phyloP scores from a whole-genome alignment of 2,329 filamentous ascomycete genomes.

The Colletotrichum scovillei region DNA sequence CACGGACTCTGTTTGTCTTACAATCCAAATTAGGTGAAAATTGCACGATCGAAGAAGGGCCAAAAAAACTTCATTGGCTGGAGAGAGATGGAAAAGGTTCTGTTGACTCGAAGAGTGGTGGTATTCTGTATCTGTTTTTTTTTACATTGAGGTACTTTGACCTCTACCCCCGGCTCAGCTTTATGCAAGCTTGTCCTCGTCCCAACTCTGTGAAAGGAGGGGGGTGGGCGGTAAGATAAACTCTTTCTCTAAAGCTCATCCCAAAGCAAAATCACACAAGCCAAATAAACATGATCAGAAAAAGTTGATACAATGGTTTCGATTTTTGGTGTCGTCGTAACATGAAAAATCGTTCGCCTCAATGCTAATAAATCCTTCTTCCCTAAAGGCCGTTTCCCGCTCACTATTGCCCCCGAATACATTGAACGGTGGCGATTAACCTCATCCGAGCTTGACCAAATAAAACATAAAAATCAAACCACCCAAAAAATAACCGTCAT shows the following conservation, averaged over 20 bases:
- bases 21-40: background rate
- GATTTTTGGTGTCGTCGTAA: background rate
- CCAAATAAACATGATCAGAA: background rate
- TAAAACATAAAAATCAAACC: background rate
- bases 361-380: background rate
- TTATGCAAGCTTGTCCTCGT: slow-evolving; percentile 16
- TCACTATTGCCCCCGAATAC: background rate
- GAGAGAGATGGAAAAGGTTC: no score
- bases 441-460: background rate
- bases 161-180: background rate
- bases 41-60: background rate
- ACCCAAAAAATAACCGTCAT: background rate
- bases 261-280: background rate
- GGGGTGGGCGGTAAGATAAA: background rate
- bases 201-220: background rate
- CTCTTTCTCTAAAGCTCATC: background rate
- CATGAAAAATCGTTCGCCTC: background rate
- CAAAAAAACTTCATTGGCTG: no score
- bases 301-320: slow-evolving; percentile 11
- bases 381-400: background rate
- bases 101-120: background rate
- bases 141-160: background rate
- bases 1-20: background rate
- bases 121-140: background rate
- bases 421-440: background rate